A percentile compares a stretch with the other conserved stretches of the same genome.
These are phyloP conservation scores for Mucor velutinosus DNA, from an alignment of 371 early-diverging fungal species.

Conservation along the genomic window DNA sequence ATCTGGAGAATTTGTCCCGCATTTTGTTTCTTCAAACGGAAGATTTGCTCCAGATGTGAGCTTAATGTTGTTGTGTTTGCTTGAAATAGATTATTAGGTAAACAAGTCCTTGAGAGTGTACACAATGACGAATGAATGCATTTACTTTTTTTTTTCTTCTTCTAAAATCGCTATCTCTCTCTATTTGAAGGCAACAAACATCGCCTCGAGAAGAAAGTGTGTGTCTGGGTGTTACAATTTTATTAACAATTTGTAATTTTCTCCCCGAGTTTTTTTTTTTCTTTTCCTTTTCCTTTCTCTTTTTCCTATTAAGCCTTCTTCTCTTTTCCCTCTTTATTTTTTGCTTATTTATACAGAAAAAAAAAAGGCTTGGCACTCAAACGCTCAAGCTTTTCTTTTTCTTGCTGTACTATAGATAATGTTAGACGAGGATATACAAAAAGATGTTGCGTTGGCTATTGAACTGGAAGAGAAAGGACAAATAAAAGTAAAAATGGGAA, in stretches of 20 bases:
- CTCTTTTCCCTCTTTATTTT: neutral
- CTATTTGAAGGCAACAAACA: neutral
- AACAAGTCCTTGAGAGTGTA: neutral
- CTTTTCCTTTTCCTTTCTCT: neutral
- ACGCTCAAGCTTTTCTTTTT: neutral
- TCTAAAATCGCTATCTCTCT: neutral
- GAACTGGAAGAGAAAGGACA: constrained; percentile 43
- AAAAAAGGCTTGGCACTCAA: neutral
- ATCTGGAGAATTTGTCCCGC: neutral
- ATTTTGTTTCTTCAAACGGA: neutral
- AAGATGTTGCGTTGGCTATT: constrained; percentile 33
- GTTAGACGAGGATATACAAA: constrained; percentile 31
- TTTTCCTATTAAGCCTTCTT: neutral
- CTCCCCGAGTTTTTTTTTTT: constrained; percentile 2
- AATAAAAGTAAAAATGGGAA: constrained; percentile 29
- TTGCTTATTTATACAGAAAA: neutral
- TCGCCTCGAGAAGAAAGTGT: neutral
- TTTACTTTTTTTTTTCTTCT: too few species aligned
- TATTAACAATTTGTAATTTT: neutral
- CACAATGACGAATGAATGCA: neutral
- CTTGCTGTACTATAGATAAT: constrained; percentile 12
- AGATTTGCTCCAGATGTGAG: neutral
- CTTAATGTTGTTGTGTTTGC: neutral
- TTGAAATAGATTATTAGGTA: neutral
- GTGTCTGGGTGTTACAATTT: neutral